Conservation (phyloP, 169 alveolate species). For the Eimeria maxima region DNA sequence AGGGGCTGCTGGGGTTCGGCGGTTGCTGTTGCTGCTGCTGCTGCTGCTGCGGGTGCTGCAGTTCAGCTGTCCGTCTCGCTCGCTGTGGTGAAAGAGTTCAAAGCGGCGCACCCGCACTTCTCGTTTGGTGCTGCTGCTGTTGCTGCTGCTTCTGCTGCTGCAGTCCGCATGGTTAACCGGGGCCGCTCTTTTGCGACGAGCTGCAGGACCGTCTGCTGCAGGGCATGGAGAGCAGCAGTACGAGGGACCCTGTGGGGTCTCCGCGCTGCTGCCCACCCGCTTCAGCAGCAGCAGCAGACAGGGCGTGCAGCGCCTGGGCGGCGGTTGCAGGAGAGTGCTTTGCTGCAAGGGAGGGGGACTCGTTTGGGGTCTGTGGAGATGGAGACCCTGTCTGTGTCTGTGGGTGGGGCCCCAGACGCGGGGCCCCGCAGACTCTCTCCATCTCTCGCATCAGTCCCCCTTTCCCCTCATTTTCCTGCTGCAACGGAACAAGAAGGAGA, state of each 20-base stretch:
- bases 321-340: background rate
- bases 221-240: background rate
- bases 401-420: background rate
- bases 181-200: background rate
- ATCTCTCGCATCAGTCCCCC: background rate
- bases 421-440: background rate
- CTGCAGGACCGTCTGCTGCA: background rate
- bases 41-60: conserved; percentile 46
- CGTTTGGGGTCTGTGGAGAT: conserved; percentile 27
- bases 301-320: background rate
- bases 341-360: background rate
- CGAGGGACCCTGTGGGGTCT: background rate
- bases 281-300: conserved; percentile 13
- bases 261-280: conserved; percentile 3
- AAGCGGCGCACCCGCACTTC: conserved; percentile 18
- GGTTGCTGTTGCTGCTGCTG: conserved; percentile 63
- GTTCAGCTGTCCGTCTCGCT: conserved; percentile 20
- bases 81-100: conserved; percentile 1
- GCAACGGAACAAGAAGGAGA: background rate
- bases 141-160: conserved; percentile 20
- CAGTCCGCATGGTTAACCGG: background rate
- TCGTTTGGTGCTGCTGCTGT: conserved; percentile 41
- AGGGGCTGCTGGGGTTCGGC: conserved; percentile 32
- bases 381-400: background rate
- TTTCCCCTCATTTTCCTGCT: conserved; percentile 9